Evolutionary conservation across 83 land plant species (phyloP), one percentile per base, ranked within the genome.

Genomic region (Thuja plicata): DNA sequence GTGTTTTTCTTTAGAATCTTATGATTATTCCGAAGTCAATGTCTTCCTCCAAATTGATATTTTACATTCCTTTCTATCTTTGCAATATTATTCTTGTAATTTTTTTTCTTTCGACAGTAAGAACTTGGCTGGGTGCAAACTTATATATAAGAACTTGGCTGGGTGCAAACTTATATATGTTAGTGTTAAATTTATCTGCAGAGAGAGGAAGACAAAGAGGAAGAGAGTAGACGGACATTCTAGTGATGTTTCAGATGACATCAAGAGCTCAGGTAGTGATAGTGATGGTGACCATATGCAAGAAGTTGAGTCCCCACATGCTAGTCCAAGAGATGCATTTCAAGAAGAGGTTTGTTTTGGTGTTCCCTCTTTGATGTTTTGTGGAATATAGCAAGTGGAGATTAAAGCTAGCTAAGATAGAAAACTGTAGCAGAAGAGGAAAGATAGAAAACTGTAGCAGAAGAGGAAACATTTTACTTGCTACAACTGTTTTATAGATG

Each of bases 171-270:
- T 81, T 40, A 81, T 19, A n/a, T n/a, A 21, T 30, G 15, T 81
- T 84, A 84, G 17, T 86, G 27, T 24, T 37, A 60, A 15, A 37
- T 40, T 17, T 55, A 19, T 57, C 40, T 86, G 41, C 73, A 86
- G 87, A 60, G 74, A 86, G 73, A 60, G 87, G 46, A 43, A 60
- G 87, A 57, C 35, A 57, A 86, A 86, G 43, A 86, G 87, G 30
- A 43, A 60, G 46, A 57, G 73, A 55, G 8, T 86, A 70, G 73
- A 86, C 13, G 41, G 15, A 27, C 45, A 60, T 35, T 40, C 57
- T 52, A 24, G 73, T 60, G 87, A 86, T 86, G 73, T 57, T 37
- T 86, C 87, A 21, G n/a, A 52, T 21, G 66, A 86, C 46, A 19
- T 37, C 11, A 86, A 60, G 34, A 30, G 21, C 55, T 86, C 70